Evolutionary conservation across 2,329 filamentous ascomycete genomes (phyloP), one percentile per base, ranked within the genome.

Genomic region (Exophiala dermatitidis): DNA sequence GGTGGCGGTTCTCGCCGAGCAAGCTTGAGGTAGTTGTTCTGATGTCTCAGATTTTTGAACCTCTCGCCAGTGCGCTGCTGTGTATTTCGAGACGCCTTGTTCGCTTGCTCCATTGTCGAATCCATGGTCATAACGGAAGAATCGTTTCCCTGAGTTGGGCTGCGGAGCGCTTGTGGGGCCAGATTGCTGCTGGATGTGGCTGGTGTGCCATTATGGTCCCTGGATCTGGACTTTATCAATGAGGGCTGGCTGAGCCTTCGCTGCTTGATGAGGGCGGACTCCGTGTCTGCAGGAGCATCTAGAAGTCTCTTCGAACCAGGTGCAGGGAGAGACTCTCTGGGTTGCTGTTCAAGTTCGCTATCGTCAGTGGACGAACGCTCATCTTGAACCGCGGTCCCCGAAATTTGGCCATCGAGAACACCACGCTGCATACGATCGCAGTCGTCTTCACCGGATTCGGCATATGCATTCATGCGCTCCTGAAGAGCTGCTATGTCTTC

Each of bases 1-100:
- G 56, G 60, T 10, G 56, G 28, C 28, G 26, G 53, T 52, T 59
- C 56, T 47, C 43, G 47, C 8, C 52, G 34, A 29, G 51, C 36
- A 26, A 43, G 32, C 48, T 62, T 62, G 29, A 28, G 6, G 29
- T 30, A 53, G n/a, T 58, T 59, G 38, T 62, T 61, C 48, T 51
- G 42, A 31, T 62, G 54, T 29, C 44, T 52, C n/a, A 59, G 26
- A 48, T 46, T 62, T 32, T 47, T 56, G 53, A 60, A 60, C 28
- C 42, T 50, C 43, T 56, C 29, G 4, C 58, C 58, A 10, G 48
- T 38, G 12, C 37, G 47, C 34, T 36, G 12, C 3, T 53, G 28
- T 38, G 33, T 8, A 29, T 10, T 19, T 34, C 38, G 31, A 10
- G 48, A 26, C 2, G 29, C 32, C 10, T 31, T 7, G 5, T 33